Base-by-base conservation (phyloP, 2,329 filamentous ascomycete species). In the Trichoderma sp. region DNA sequence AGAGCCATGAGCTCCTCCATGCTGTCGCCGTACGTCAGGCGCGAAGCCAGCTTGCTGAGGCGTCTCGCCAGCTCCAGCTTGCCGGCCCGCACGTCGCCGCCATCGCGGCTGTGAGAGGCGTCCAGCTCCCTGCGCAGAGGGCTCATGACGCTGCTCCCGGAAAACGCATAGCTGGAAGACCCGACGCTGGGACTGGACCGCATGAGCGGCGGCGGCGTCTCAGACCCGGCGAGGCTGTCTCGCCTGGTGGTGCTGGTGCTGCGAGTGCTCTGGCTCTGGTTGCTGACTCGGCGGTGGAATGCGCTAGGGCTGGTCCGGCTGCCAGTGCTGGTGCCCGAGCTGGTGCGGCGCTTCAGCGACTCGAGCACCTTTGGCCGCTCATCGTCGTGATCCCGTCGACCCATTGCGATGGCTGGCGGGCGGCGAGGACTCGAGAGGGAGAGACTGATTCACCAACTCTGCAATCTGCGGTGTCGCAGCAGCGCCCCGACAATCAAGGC, bases 61-160 rank as follows among this genome's bases (percentile, higher is more conserved):
- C 81, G 78, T 68, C 77, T 74, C 13, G 86, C 81, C 65, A 88
- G 80, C 29, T 83, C 80, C 71, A 85, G 81, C 68, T 79, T 81
- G 74, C 78, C 73, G 14, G 73, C 73, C 27, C 75, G 74, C 27
- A 76, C 75, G 2, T 75, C 72, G 64, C 74, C 73, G 4, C 57
- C 68, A 37, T 70, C 60, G 70, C 74, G 29, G 67, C 63, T 52
- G 57, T 31, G 70, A 11, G 65, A 56, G 27, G 65, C 37, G 27
- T 78, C 76, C 29, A 76, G 40, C 59, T 78, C 76, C 35, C 74
- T 77, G 47, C 75, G 74, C 40, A 79, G 72, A 14, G 78, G 77
- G 70, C 77, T 79, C 69, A 77, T 43, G 4, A 58, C 69, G 37
- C 74, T 73, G 43, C 75, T 73, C 47, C 74, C 75, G 62, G 78